phyloP scores from a whole-genome alignment of 2,329 filamentous ascomycete genomes.

The Seiridium cupressi region DNA sequence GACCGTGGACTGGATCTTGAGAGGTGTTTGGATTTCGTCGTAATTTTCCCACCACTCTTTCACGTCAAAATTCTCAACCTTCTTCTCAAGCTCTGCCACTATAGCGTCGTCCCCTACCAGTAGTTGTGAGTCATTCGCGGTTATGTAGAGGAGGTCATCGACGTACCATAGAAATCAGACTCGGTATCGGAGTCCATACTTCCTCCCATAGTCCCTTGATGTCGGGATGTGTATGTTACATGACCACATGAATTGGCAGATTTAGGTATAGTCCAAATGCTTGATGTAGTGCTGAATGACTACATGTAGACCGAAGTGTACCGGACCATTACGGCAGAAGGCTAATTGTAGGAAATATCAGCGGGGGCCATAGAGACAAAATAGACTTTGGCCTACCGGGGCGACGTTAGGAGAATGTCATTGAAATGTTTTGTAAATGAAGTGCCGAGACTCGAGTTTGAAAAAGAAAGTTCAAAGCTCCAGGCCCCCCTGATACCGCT shows the following conservation, averaged over 20 bases:
- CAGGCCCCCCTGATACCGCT: background rate
- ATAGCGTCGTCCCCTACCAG: constrained; percentile 53
- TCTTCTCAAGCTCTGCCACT: constrained; percentile 44
- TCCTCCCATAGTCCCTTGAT: background rate
- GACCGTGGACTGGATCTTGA: constrained; percentile 18
- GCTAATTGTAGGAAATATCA: background rate
- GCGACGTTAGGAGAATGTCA: background rate
- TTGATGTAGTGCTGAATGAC: no score
- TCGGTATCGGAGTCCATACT: constrained; percentile 43
- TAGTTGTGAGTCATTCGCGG: background rate
- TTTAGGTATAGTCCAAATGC: no score
- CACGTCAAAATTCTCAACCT: constrained; percentile 49
- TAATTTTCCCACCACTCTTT: constrained; percentile 45
- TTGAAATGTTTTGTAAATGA: background rate
- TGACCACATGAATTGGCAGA: background rate
- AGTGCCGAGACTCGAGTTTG: no score
- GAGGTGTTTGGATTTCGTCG: constrained; percentile 14
- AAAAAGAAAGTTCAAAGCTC: no score
- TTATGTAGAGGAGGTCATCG: background rate
- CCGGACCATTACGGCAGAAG: no score
- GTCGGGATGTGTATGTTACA: background rate
- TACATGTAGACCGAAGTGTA: no score
- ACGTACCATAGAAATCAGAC: constrained; percentile 56
- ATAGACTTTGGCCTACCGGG: background rate
- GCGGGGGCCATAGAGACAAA: background rate